These are phyloP conservation scores for Candida endomychidarum DNA, from an alignment of 805 yeast genomes.

Conservation along the genomic window DNA sequence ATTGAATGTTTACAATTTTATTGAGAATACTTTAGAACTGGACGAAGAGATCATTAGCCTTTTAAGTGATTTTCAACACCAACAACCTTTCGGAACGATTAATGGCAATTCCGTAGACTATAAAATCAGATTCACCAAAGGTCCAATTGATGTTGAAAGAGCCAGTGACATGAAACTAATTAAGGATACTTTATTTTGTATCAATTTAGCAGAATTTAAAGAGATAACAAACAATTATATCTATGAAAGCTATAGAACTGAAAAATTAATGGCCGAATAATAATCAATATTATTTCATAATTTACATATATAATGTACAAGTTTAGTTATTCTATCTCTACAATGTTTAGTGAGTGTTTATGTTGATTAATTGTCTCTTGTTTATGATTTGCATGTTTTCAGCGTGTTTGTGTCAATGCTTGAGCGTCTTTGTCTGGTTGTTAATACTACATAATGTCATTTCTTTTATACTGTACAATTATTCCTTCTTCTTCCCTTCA, in stretches of 20 bases:
- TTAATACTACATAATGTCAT: too few species aligned
- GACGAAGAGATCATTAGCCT: constrained; percentile 6
- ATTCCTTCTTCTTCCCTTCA: constrained; percentile 28
- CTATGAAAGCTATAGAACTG: constrained; percentile 17
- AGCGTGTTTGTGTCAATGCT: too few species aligned
- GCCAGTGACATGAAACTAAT: constrained; percentile 10
- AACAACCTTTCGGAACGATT: constrained; percentile 13
- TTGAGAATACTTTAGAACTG: constrained; percentile 1
- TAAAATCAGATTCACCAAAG: neutral
- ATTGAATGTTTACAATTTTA: constrained; percentile 11
- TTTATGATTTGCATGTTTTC: too few species aligned
- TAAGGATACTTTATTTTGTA: constrained; percentile 11
- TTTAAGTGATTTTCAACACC: constrained; percentile 1
- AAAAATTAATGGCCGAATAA: constrained; percentile 11
- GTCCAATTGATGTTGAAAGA: constrained; percentile 6
- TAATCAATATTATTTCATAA: constrained; percentile 4
- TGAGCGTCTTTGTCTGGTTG: too few species aligned
- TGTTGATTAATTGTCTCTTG: too few species aligned
- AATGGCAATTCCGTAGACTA: constrained; percentile 5
- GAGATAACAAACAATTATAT: constrained; percentile 16
- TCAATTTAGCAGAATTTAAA: constrained; percentile 14
- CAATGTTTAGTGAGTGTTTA: too few species aligned
- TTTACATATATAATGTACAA: constrained; percentile 4
- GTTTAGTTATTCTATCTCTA: too few species aligned
- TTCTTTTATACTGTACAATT: neutral